Percentiles rank a stretch among this genome's conserved stretches.
Evolutionary conservation across 192 early-diverging fungal species (phyloP).

Genomic region (Podila minutissima): DNA sequence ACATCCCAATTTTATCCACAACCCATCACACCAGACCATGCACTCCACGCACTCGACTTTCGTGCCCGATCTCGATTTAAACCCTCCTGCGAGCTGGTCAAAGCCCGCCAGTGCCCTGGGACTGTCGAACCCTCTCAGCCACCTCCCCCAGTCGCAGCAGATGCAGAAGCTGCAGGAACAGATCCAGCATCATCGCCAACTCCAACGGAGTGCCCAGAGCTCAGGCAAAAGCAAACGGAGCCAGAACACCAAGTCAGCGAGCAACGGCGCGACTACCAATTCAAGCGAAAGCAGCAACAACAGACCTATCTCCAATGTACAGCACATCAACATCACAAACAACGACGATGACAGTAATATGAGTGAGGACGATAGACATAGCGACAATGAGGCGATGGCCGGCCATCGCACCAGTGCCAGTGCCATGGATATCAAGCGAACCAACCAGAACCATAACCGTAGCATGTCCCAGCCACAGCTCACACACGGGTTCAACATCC

Average conservation of each 20-base stretch:
- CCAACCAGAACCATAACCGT: constrained; percentile 14
- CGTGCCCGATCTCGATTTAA: constrained; percentile 32
- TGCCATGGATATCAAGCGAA: constrained; percentile 35
- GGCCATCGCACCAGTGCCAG: constrained; percentile 10
- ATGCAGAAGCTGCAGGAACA: constrained; percentile 34
- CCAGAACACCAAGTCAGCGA: background rate
- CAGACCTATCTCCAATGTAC: constrained; percentile 9
- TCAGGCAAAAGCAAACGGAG: background rate
- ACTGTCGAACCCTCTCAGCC: constrained; percentile 30
- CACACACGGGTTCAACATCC: constrained; percentile 28
- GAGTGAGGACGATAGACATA: constrained; percentile 6
- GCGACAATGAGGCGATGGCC: background rate
- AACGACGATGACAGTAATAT: constrained; percentile 32
- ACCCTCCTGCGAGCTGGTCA: constrained; percentile 36
- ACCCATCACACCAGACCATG: constrained; percentile 2
- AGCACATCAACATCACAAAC: constrained; percentile 39
- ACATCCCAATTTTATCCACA: background rate
- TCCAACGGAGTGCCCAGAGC: constrained; percentile 12
- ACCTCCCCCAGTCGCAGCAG: constrained; percentile 37
- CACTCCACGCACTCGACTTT: constrained; percentile 13
- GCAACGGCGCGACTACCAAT: background rate
- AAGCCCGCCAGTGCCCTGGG: constrained; percentile 41
- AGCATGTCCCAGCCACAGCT: constrained; percentile 19
- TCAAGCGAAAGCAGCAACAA: background rate
- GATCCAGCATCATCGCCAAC: constrained; percentile 35